A percentile compares a stretch with the other conserved stretches of the same genome.
These are phyloP conservation scores for Aspergillus melleus DNA, from an alignment of 2,329 filamentous ascomycete genomes.

Conservation along the genomic window DNA sequence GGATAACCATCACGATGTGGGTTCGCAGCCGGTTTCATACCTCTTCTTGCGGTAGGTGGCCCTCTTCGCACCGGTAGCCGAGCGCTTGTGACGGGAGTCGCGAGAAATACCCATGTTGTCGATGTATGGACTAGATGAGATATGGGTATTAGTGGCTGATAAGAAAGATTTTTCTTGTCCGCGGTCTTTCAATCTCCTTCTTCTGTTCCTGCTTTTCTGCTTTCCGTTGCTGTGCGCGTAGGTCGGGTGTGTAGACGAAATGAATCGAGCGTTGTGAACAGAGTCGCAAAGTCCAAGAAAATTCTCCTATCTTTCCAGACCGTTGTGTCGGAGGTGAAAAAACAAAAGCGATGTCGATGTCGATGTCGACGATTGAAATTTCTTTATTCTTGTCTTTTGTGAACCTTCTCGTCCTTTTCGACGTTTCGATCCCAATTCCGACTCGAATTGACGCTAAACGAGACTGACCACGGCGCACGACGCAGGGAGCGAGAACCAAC, in stretches of 20 bases:
- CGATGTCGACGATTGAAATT: neutral
- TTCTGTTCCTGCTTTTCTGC: neutral
- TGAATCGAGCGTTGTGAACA: neutral
- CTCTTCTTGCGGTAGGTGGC: slow-evolving; percentile 75
- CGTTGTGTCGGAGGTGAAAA: neutral
- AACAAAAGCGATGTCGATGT: neutral
- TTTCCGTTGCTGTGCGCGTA: neutral
- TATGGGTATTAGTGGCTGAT: neutral
- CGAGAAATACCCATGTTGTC: slow-evolving; percentile 99
- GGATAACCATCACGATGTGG: slow-evolving; percentile 45
- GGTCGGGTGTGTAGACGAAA: neutral
- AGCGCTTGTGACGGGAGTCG: slow-evolving; percentile 99
- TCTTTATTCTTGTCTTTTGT: neutral
- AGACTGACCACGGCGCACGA: slow-evolving; percentile 11
- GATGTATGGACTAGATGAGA: slow-evolving; percentile 54
- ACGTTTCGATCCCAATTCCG: neutral
- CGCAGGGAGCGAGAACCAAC: slow-evolving; percentile 23
- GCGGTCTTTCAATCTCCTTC: neutral
- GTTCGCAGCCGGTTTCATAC: slow-evolving; percentile 35
- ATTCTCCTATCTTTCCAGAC: neutral
- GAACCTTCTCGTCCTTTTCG: neutral
- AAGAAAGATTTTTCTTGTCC: neutral
- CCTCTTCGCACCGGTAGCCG: slow-evolving; percentile 97
- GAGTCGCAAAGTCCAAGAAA: neutral
- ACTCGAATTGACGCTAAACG: neutral